phyloP scores from a whole-genome alignment of 192 early-diverging fungal genomes.

The Podila epigama region DNA sequence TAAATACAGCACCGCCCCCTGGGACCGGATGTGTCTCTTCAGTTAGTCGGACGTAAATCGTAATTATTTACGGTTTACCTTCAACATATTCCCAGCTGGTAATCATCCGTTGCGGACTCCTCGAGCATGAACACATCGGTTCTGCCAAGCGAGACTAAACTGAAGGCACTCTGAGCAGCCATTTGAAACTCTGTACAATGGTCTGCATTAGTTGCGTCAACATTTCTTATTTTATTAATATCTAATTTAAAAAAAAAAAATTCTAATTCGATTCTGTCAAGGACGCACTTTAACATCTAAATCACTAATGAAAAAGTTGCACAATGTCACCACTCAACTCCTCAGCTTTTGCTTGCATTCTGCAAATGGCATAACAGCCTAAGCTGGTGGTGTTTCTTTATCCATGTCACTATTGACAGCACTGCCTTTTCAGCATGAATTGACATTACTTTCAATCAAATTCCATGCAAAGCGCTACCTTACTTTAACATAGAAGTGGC shows the following conservation, averaged over 20 bases:
- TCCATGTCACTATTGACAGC: too few relatives aligned
- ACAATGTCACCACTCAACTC: too few relatives aligned
- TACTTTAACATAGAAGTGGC: too few relatives aligned
- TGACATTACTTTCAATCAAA: too few relatives aligned
- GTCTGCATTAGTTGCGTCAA: constrained; percentile 51
- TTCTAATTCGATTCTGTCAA: too few relatives aligned
- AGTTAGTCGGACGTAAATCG: constrained; percentile 54
- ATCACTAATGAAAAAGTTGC: too few relatives aligned
- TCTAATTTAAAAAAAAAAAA: constrained; percentile 2
- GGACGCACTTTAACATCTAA: too few relatives aligned
- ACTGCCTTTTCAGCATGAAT: too few relatives aligned
- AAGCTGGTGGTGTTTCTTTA: too few relatives aligned
- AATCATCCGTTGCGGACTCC: constrained; percentile 49
- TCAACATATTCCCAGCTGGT: constrained; percentile 51
- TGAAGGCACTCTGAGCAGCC: constrained; percentile 52
- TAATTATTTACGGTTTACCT: constrained; percentile 45
- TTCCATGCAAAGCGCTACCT: too few relatives aligned
- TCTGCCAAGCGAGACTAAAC: constrained; percentile 47
- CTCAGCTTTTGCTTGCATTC: too few relatives aligned
- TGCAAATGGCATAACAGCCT: too few relatives aligned
- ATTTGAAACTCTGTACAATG: constrained; percentile 28
- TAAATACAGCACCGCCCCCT: constrained; percentile 7
- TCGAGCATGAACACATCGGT: constrained; percentile 44
- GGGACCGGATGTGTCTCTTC: constrained; percentile 14
- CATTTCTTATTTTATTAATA: constrained; percentile 12